A percentile compares a stretch with the other conserved stretches of the same genome.
Evolutionary conservation across 2,329 filamentous ascomycete species (phyloP).

Genomic region (Elsinoe batatas): DNA sequence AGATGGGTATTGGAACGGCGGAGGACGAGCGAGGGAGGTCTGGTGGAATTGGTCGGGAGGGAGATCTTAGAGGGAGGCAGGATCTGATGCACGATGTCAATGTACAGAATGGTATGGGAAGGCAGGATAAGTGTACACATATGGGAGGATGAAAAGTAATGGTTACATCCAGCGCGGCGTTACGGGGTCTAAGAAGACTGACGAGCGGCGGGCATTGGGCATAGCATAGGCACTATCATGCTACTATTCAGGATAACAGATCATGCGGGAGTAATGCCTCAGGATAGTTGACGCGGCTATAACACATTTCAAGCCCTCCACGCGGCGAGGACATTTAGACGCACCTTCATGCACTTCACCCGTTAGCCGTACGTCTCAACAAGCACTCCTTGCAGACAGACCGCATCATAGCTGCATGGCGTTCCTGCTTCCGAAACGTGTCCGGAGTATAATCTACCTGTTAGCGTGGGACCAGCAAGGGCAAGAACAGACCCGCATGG

Average conservation of each 20-base stretch:
- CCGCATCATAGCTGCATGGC: not conserved
- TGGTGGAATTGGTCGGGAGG: constrained; percentile 55
- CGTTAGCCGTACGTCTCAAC: not conserved
- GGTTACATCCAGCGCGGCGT: constrained; percentile 6
- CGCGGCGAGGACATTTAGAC: not conserved
- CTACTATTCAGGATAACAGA: not conserved
- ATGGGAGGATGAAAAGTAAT: not conserved
- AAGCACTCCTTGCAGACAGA: constrained; percentile 5
- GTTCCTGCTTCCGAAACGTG: constrained; percentile 8
- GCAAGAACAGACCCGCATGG: constrained; percentile 1
- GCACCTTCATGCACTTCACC: not conserved
- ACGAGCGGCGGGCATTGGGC: not conserved
- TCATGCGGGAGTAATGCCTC: not conserved
- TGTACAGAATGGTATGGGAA: not conserved
- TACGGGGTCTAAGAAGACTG: not conserved
- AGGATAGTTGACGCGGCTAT: constrained; percentile 4
- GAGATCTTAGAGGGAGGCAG: constrained; percentile 51
- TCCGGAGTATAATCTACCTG: not conserved
- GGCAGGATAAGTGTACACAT: not conserved
- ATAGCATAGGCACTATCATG: not conserved
- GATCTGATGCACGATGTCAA: constrained; percentile 21
- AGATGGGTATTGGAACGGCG: constrained; percentile 62
- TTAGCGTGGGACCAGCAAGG: not conserved
- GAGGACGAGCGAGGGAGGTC: constrained; percentile 54
- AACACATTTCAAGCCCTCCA: not conserved